Base-by-base conservation (phyloP, 495 filamentous ascomycete genomes). In the Physcia stellaris region DNA sequence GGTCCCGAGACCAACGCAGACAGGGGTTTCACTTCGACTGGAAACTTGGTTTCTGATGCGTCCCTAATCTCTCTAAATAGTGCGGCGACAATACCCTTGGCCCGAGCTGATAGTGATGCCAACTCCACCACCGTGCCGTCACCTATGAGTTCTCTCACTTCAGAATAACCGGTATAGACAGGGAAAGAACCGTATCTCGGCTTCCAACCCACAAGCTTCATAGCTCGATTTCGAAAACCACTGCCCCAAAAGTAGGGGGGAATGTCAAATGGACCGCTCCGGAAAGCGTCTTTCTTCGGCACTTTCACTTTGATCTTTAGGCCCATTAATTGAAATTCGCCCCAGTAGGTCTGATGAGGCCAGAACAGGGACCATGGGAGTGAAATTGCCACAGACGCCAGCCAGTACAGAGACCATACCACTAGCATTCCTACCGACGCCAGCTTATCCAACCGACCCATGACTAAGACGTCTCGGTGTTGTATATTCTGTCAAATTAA, bases 221-320 rank as follows among this genome's bases (percentile, higher is more conserved):
- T 21, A 15, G 39, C 24, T 3, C 34, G 21, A 29, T 16, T 40
- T 43, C 22, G 32, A 12, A 43, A 13, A 43, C 23, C 40, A 4
- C 11, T 41, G 20, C 21, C 33, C 42, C 42, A 45, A 39, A 43
- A 45, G 29, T 45, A 45, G 4, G 42, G 27, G 15, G 42, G 42
- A 32, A 45, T 45, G 7, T 18, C 18, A 23, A 19, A 17, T 34
- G 39, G 26, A 15, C 39, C 23, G 39, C 39, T 30, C 23, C 16
- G 39, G 16, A 34, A 41, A 41, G 30, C 39, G 19, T 34, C 39
- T 41, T 20, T 24, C 18, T 33, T 41, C 13, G 30, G 39, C 39
- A 17, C 1, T 22, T n/a, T 41, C 13, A 41, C 39, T 4, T 34
- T 15, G 29, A 41, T 37, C 6, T 21, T 22, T 27, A 41, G 20